Evolutionary conservation across 805 yeast species (phyloP), one percentile per base, ranked within the genome.

Genomic region (Hemisphaericaspora nanyangensis): DNA sequence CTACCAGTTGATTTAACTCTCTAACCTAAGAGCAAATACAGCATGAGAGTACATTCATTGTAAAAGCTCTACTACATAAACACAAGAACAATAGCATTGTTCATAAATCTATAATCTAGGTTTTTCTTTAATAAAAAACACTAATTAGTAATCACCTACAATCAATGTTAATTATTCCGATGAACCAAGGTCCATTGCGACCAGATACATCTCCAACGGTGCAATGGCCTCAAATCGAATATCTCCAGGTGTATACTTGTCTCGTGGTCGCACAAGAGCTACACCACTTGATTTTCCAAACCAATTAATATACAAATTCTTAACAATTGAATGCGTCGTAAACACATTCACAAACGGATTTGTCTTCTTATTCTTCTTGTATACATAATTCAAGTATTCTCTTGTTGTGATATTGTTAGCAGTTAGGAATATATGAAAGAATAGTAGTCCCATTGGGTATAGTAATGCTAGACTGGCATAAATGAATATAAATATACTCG

Each of bases 361-460:
- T 7, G 17, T 15, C 31, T 17, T 27, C 18, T 11, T 17, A 17
- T 64, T 67, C 13, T 51, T 55, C 4, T 61, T 52, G 8, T 72
- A 66, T 6, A 67, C 60, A 18, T 70, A 58, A 49, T 74, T 75
- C 35, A 86, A 61, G 51, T 73, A 85, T 48, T 86, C 95, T 45
- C 89, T 68, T 6, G 95, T 85, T 7, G 90, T 81, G 45, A 82
- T 70, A 34, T 80, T 81, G 6, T 76, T 69, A 1, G 75, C 52
- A 0, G 79, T 74, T 36, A 85, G 56, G 36, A 65, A 72, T 1
- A 76, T 27, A 50, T 86, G 95, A 47, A 72, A 74, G 0, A 60
- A 30, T 15, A 82, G 52, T 12, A 86, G 56, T 18, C 78, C 44
- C 0, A 68, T 33, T 2, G 93, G 90, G 49, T 83, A 85, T 2